Evolutionary conservation across 169 alveolate genomes (phyloP).

Genomic region (Plasmodium vinckei): DNA sequence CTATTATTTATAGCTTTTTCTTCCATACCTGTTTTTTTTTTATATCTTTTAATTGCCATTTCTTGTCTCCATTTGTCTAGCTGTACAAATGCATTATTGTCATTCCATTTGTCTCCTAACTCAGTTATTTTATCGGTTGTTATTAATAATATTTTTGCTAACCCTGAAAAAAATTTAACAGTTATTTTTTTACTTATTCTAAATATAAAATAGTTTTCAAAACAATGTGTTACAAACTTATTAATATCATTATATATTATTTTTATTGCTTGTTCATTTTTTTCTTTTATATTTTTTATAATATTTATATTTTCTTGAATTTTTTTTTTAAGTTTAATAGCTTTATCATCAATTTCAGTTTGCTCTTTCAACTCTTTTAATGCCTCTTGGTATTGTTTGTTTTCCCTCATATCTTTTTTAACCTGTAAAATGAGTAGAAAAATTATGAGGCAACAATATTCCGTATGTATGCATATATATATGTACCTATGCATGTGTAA

Average conservation of each 20-base stretch:
- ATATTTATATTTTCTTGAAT: constrained; percentile 76
- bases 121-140: constrained; percentile 18
- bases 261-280: constrained; percentile 68
- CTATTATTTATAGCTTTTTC: neutral
- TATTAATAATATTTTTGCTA: constrained; percentile 3
- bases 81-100: constrained; percentile 40
- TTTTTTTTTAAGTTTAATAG: constrained; percentile 78
- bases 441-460: no score
- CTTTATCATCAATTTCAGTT: constrained; percentile 72
- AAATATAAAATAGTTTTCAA: constrained; percentile 27
- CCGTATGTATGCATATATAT: neutral
- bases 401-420: constrained; percentile 85
- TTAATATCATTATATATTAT: constrained; percentile 43
- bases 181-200: constrained; percentile 23
- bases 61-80: constrained; percentile 82
- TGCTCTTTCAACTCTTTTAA: constrained; percentile 80
- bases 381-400: constrained; percentile 85
- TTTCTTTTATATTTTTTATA: constrained; percentile 59
- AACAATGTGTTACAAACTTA: constrained; percentile 31
- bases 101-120: constrained; percentile 57
- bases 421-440: constrained; percentile 23
- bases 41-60: constrained; percentile 80
- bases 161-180: constrained; percentile 17
- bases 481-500: neutral
- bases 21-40: constrained; percentile 45